Conservation (phyloP, 2,329 filamentous ascomycete genomes). For the Aspergillus flavus region DNA sequence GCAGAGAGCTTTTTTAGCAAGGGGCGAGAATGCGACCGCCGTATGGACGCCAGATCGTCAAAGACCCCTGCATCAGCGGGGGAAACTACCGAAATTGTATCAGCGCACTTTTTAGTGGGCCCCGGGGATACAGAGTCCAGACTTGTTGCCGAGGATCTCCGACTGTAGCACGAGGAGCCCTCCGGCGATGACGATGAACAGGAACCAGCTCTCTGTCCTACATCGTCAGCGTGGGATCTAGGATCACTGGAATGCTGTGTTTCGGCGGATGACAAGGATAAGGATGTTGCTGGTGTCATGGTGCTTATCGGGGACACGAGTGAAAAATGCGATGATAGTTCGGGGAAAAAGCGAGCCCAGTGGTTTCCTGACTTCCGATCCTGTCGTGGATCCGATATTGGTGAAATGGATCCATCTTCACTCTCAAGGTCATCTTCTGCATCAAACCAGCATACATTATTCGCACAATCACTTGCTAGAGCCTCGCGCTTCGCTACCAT, state of each 20-base stretch:
- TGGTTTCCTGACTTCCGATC: constrained; percentile 21
- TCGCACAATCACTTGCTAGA: background rate
- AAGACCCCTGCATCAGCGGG: constrained; percentile 35
- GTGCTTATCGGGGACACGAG: constrained; percentile 28
- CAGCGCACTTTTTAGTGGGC: constrained; percentile 20
- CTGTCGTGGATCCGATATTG: constrained; percentile 23
- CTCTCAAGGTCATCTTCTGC: constrained; percentile 8
- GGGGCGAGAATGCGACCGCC: constrained; percentile 16
- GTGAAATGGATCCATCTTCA: constrained; percentile 26
- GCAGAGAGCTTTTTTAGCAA: constrained; percentile 25
- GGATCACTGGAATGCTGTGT: background rate
- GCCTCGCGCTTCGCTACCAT: background rate
- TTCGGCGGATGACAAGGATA: constrained; percentile 5
- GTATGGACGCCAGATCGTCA: constrained; percentile 30
- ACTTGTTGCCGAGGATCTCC: constrained; percentile 37
- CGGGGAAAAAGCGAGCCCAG: constrained; percentile 34
- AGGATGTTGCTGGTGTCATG: constrained; percentile 8
- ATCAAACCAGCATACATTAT: constrained; percentile 6
- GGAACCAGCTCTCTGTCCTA: background rate
- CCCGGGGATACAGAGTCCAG: constrained; percentile 29
- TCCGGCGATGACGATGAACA: constrained; percentile 28
- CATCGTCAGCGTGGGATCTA: background rate
- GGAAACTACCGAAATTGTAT: constrained; percentile 30
- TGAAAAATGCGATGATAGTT: constrained; percentile 30
- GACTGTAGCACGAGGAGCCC: constrained; percentile 41